Base-by-base conservation (phyloP, 768 basidiomycete genomes). In the Suillus weaverae region DNA sequence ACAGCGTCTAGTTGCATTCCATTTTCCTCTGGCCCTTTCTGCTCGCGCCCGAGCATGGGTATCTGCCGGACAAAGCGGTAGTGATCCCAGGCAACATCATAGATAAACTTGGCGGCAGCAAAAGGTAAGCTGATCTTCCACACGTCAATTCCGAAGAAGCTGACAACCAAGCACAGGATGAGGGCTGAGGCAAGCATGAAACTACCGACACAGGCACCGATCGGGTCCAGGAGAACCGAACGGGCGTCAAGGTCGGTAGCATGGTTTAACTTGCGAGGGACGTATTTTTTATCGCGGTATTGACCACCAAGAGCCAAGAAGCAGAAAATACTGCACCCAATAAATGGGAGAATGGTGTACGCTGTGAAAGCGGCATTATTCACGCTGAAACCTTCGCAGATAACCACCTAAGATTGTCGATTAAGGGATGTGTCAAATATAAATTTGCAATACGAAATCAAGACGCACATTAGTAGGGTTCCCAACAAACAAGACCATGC, bases 41-140 rank as follows among this genome's bases (percentile, higher is more conserved):
- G 26, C n/a, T 56, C 68, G 41, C 65, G 66, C 1, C 65, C 69
- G 33, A 68, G n/a, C 65, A 70, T 70, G 4, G 63, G 64, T 7
- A 74, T 74, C 16, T 69, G 60, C n/a, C 70, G 76, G 0, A 67
- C 66, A 66, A 72, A 79, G 26, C 82, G 79, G 71, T 84, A 85
- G 69, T 84, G 77, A 71, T 89, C 87, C 85, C 86, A 84, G 51
- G 72, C 71, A 33, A 85, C 50, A 71, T 98, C 95, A 56, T 89
- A 86, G 6, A 84, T 41, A 43, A 95, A 81, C 76, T 94, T 95
- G 61, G 85, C 73, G 0, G 82, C 73, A 0, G 93, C 94, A 55
- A 94, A 94, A 0, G 96, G 94, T 13, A 94, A 82, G 4, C 86
- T 91, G 55, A 97, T 90, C 77, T 84, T 86, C 91, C 92, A 95